Percentiles rank a stretch among this genome's conserved stretches.
These are phyloP conservation scores for Talaromyces sp. DNA, from an alignment of 2,329 filamentous ascomycete genomes.

Conservation along the genomic window DNA sequence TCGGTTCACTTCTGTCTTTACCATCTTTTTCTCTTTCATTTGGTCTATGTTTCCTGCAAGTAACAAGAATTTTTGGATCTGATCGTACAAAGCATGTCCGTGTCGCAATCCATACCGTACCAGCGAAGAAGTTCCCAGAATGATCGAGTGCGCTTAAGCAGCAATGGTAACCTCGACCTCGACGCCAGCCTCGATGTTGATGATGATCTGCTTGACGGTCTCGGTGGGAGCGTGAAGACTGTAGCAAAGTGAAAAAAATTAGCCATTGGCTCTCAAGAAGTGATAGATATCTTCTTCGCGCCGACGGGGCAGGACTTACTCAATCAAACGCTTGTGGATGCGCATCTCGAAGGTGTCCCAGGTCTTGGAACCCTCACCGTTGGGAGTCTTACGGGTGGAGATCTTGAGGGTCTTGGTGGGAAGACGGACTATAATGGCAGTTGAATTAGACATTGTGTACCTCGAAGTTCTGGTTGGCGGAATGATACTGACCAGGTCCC, in stretches of 20 bases:
- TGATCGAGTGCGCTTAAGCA: constrained; percentile 37
- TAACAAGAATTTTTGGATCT: background rate
- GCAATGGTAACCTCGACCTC: constrained; percentile 54
- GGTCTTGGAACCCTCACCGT: constrained; percentile 99
- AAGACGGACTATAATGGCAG: constrained; percentile 68
- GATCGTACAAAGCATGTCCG: constrained; percentile 7
- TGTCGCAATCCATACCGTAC: background rate
- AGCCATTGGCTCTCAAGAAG: background rate
- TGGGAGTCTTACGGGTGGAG: constrained; percentile 98
- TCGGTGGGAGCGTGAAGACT: constrained; percentile 95
- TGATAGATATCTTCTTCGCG: background rate
- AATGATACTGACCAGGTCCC: constrained; percentile 59
- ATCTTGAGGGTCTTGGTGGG: constrained; percentile 96
- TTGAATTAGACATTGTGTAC: background rate
- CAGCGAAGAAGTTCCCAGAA: constrained; percentile 14
- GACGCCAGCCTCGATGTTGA: constrained; percentile 54
- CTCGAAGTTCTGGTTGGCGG: background rate
- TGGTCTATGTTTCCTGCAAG: constrained; percentile 12
- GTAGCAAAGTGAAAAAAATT: background rate
- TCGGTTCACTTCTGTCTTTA: constrained; percentile 2
- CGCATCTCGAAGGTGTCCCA: constrained; percentile 99
- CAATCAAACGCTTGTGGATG: constrained; percentile 98
- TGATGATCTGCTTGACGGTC: constrained; percentile 56
- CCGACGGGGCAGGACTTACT: constrained; percentile 54
- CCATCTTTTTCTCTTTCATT: constrained; percentile 14